phyloP scores from a whole-genome alignment of 148 eudicot genomes.

The Vaccinium macrocarpon region DNA sequence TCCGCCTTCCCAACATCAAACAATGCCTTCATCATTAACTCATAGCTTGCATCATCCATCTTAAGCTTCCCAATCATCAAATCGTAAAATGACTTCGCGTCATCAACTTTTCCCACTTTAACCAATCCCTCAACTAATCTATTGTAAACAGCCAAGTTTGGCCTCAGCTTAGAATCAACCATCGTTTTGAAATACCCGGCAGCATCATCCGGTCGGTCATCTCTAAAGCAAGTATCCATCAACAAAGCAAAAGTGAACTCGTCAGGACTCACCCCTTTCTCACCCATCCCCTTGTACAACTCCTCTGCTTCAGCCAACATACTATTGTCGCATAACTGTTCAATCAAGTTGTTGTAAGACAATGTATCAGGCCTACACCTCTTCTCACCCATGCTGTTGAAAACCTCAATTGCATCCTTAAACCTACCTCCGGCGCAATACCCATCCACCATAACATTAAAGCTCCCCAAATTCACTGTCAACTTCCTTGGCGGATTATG shows the following conservation, averaged over 20 bases:
- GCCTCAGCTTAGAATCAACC: slow-evolving; percentile 75
- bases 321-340: slow-evolving; percentile 62
- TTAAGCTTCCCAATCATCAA: slow-evolving; percentile 85
- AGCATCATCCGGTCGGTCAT: slow-evolving; percentile 73
- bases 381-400: slow-evolving; percentile 78
- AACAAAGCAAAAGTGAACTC: slow-evolving; percentile 71
- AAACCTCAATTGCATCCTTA: slow-evolving; percentile 68
- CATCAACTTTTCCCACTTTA: slow-evolving; percentile 71
- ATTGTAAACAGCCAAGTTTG: slow-evolving; percentile 68
- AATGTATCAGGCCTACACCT: slow-evolving; percentile 72
- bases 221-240: slow-evolving; percentile 86
- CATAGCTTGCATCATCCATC: slow-evolving; percentile 77
- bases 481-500: slow-evolving; percentile 67
- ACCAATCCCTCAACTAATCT: slow-evolving; percentile 75
- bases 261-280: slow-evolving; percentile 73
- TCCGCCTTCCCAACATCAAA: slow-evolving; percentile 67
- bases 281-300: slow-evolving; percentile 64
- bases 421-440: slow-evolving; percentile 66
- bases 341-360: slow-evolving; percentile 77
- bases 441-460: slow-evolving; percentile 81
- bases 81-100: slow-evolving; percentile 83
- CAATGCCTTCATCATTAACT: slow-evolving; percentile 72
- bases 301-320: slow-evolving; percentile 77
- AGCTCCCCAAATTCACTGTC: slow-evolving; percentile 81
- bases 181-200: slow-evolving; percentile 72